Conservation (phyloP, 139 green algal species). For the Ostreobium quekettii region DNA sequence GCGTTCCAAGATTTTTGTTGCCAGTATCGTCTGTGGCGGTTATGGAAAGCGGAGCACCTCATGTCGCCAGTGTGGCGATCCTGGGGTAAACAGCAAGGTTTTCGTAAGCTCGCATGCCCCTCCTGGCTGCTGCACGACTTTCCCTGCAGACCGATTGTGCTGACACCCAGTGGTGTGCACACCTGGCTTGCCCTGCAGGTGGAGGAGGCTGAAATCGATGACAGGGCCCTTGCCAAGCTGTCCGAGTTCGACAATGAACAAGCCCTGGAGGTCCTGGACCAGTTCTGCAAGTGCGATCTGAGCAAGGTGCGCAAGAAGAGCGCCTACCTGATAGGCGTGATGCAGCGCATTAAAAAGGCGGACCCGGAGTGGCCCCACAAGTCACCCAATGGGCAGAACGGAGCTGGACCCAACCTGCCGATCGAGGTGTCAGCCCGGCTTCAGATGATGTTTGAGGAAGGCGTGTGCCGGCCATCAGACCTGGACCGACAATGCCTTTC, state of each 20-base stretch:
- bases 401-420: constrained; percentile 7
- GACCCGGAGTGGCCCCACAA: too few species aligned
- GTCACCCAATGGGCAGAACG: background rate
- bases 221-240: constrained; percentile 23
- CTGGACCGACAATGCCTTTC: constrained; percentile 28
- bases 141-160: background rate
- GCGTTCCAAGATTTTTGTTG: too few species aligned
- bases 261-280: constrained; percentile 29
- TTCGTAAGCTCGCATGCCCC: background rate
- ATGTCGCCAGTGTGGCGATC: background rate
- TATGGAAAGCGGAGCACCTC: too few species aligned
- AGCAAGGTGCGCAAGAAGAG: constrained; percentile 32
- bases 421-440: constrained; percentile 28
- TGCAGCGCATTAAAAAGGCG: too few species aligned
- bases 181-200: constrained; percentile 3
- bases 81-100: background rate
- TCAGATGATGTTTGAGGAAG: constrained; percentile 18
- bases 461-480: constrained; percentile 11
- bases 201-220: constrained; percentile 24
- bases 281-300: constrained; percentile 30
- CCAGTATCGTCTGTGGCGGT: too few species aligned
- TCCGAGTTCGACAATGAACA: constrained; percentile 21
- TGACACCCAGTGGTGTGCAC: background rate
- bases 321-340: constrained; percentile 33
- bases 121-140: background rate